Percentiles rank a stretch among this genome's conserved stretches.
Conservation (phyloP, 768 basidiomycete species). For the Lentinula lateritia region DNA sequence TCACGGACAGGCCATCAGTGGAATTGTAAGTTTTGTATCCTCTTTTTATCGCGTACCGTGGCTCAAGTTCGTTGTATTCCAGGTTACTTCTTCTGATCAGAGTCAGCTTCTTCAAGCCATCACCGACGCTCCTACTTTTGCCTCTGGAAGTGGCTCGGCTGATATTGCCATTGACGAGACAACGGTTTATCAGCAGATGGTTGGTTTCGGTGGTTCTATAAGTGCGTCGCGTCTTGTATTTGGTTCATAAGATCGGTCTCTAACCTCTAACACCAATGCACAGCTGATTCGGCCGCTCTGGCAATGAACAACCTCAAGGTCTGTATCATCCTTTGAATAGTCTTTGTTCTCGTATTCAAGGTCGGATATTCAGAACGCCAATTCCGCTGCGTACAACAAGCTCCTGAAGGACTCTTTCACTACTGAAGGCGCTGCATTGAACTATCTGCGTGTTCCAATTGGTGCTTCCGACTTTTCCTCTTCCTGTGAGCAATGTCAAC, state of each 20-base stretch:
- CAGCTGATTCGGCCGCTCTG: slow-evolving; percentile 6
- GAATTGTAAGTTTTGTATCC: not conserved
- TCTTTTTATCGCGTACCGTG: not conserved
- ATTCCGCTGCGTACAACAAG: slow-evolving; percentile 20
- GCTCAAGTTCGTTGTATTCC: not conserved
- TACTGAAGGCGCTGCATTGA: slow-evolving; percentile 23
- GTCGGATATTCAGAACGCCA: slow-evolving; percentile 11
- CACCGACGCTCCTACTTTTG: not conserved
- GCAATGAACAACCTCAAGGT: slow-evolving; percentile 8
- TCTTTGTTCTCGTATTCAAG: not conserved
- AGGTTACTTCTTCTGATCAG: not conserved
- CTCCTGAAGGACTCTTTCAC: slow-evolving; percentile 21
- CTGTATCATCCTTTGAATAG: not conserved
- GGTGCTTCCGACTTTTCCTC: slow-evolving; percentile 28
- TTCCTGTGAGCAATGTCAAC: not conserved
- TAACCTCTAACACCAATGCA: not conserved
- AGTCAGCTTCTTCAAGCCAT: not conserved
- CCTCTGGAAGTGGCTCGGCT: not conserved
- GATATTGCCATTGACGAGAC: slow-evolving; percentile 8
- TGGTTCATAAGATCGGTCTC: not conserved
- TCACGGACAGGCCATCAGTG: not conserved
- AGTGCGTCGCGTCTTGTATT: slow-evolving; percentile 6
- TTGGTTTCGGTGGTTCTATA: slow-evolving; percentile 9
- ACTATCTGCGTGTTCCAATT: slow-evolving; percentile 25
- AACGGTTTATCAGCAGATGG: slow-evolving; percentile 5